Percentiles rank a stretch among this genome's conserved stretches.
phyloP scores from a whole-genome alignment of 2,329 filamentous ascomycete species.

The Chaetomium sp. region DNA sequence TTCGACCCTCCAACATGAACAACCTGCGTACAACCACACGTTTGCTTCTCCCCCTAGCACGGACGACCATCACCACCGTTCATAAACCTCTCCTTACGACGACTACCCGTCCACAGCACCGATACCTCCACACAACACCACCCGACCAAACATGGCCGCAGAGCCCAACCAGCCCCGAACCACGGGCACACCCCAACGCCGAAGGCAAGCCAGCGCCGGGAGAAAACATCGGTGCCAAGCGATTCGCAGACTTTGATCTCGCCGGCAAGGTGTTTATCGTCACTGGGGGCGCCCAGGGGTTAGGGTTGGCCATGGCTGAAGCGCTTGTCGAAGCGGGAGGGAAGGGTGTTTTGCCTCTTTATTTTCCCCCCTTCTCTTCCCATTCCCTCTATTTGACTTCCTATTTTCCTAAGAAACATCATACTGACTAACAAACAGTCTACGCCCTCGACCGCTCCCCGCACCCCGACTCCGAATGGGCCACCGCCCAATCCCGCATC shows the following conservation, averaged over 20 bases:
- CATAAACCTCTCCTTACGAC: not conserved
- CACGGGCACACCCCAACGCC: not conserved
- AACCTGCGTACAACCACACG: no score
- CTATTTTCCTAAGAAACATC: not conserved
- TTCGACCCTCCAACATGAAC: no score
- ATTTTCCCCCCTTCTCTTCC: not conserved
- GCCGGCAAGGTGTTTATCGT: conserved; percentile 56
- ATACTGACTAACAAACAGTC: conserved; percentile 31
- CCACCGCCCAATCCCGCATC: conserved; percentile 59
- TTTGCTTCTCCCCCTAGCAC: no score
- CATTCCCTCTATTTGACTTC: not conserved
- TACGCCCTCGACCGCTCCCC: conserved; percentile 60
- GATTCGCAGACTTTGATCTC: conserved; percentile 11
- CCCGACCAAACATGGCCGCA: not conserved
- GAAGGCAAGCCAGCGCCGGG: not conserved
- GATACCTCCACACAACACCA: not conserved
- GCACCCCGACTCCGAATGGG: conserved; percentile 37
- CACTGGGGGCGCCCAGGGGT: conserved; percentile 67
- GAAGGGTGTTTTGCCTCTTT: conserved; percentile 26
- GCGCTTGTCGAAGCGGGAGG: conserved; percentile 75
- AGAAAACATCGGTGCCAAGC: conserved; percentile 6
- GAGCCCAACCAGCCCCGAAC: not conserved
- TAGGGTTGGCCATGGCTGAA: conserved; percentile 72
- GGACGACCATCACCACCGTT: not conserved
- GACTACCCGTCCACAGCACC: not conserved